These are phyloP conservation scores for Raphanus hybrid DNA, from an alignment of 441 rosid genomes.

Conservation along the genomic window DNA sequence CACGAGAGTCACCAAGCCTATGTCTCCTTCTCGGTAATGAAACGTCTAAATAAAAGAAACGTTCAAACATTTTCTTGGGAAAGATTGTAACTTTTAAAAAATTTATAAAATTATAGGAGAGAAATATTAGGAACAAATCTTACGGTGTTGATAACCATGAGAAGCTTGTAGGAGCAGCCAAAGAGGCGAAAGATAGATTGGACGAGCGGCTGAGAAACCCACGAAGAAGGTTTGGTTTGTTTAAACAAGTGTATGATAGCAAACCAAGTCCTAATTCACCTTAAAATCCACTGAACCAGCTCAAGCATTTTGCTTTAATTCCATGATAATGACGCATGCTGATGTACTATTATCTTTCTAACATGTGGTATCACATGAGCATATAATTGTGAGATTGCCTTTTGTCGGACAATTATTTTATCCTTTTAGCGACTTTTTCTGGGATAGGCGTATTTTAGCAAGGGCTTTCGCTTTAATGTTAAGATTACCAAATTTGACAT, in stretches of 20 bases:
- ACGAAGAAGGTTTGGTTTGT: constrained; percentile 45
- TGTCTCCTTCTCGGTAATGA: constrained; percentile 55
- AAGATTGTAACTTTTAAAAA: neutral
- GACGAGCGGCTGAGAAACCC: constrained; percentile 63
- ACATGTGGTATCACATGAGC: too few species aligned
- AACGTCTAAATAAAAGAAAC: neutral
- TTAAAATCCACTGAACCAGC: constrained; percentile 28
- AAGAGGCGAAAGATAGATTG: constrained; percentile 82
- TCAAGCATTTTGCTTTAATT: constrained; percentile 1
- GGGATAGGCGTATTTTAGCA: constrained; percentile 26
- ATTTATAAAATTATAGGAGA: constrained; percentile 33
- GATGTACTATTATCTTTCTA: neutral
- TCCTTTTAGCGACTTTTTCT: neutral
- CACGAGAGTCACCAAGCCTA: constrained; percentile 50
- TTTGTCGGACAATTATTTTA: constrained; percentile 26
- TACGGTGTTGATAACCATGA: constrained; percentile 46
- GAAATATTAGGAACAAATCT: constrained; percentile 41
- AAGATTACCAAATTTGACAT: constrained; percentile 17
- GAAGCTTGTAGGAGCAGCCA: constrained; percentile 64
- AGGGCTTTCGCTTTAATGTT: neutral
- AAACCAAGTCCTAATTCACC: neutral
- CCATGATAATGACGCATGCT: constrained; percentile 17
- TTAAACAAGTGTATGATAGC: constrained; percentile 37
- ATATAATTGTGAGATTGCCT: constrained; percentile 29
- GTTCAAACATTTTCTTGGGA: neutral